phyloP scores from a whole-genome alignment of 176 grass and related monocot species.

The Elymus sibiricus region DNA sequence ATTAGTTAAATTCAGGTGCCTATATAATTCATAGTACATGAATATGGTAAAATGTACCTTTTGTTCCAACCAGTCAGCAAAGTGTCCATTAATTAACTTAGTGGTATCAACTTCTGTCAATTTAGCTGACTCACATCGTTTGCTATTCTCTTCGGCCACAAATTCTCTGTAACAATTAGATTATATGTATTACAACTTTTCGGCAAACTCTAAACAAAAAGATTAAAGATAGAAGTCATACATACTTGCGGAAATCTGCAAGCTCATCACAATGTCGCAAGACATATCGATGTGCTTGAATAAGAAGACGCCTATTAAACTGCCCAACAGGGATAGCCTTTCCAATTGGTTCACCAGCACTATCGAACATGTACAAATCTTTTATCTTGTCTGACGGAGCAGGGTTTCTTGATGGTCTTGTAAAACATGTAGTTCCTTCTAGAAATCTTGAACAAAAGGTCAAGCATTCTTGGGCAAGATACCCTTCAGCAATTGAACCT shows the following conservation, averaged over 20 bases:
- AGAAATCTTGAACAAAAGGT: conserved; percentile 26
- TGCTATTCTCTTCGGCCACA: too few species aligned
- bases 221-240: not conserved
- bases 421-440: not conserved
- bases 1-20: too few species aligned
- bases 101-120: too few species aligned
- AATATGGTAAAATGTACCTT: too few species aligned
- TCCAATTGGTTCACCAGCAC: not conserved
- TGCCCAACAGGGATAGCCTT: not conserved
- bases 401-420: not conserved
- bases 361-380: not conserved
- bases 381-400: not conserved
- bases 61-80: too few species aligned
- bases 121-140: too few species aligned
- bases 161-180: too few species aligned
- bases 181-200: too few species aligned
- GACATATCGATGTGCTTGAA: not conserved
- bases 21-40: too few species aligned
- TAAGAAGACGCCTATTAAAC: not conserved
- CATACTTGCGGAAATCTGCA: not conserved
- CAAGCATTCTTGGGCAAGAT: conserved; percentile 6
- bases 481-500: conserved; percentile 34
- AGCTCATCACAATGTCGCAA: not conserved
- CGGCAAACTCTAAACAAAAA: too few species aligned
- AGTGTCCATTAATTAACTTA: too few species aligned